Conservation (phyloP, 768 basidiomycete genomes). For the Mycena galericulata region DNA sequence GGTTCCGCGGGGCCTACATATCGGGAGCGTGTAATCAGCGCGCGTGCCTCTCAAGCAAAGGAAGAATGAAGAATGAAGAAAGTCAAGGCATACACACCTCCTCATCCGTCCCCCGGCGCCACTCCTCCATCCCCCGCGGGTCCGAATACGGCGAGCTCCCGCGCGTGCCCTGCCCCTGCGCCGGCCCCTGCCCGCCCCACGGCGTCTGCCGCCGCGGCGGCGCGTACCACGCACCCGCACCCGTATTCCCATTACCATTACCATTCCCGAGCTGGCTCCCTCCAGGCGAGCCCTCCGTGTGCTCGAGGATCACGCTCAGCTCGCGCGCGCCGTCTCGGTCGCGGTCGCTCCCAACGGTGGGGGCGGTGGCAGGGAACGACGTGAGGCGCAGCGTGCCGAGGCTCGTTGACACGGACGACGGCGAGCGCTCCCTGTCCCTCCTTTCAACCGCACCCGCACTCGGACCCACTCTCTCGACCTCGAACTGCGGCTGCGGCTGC, state of each 20-base stretch:
- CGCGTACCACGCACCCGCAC: background rate
- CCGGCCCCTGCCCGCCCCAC: background rate
- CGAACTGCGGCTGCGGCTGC: constrained; percentile 1
- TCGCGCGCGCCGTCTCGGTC: background rate
- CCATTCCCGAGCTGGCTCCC: constrained; percentile 10
- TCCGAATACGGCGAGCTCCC: constrained; percentile 25
- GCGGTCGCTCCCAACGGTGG: background rate
- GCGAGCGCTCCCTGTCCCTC: constrained; percentile 5
- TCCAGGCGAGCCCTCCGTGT: constrained; percentile 1
- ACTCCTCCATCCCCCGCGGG: constrained; percentile 31
- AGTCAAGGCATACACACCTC: constrained; percentile 15
- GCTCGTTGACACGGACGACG: constrained; percentile 9
- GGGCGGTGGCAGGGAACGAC: constrained; percentile 20
- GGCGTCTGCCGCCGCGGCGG: constrained; percentile 12
- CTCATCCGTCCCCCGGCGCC: constrained; percentile 23
- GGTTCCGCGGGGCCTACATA: constrained; percentile 12
- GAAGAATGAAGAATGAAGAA: background rate
- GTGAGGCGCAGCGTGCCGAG: constrained; percentile 22
- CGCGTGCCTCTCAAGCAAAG: background rate
- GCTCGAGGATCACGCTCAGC: constrained; percentile 21
- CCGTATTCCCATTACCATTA: too few relatives aligned
- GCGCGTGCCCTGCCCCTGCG: background rate
- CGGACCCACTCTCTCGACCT: constrained; percentile 22
- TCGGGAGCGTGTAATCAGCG: background rate
- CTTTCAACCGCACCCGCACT: too few relatives aligned